Evolutionary conservation across 495 filamentous ascomycete species (phyloP).

Genomic region (Lichina pygmaea): DNA sequence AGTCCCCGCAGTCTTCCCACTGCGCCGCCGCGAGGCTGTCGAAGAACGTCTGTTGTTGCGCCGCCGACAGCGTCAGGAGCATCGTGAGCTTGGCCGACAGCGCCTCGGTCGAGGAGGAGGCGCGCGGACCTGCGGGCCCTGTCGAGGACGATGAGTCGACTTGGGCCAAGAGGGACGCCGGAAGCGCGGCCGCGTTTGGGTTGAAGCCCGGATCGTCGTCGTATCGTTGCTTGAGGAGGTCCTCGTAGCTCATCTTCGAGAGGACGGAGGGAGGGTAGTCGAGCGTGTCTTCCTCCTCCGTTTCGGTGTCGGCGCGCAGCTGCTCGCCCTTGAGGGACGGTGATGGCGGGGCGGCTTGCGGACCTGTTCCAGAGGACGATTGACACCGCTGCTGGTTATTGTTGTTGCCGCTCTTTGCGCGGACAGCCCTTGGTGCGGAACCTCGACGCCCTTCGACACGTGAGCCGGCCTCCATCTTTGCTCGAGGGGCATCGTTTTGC

Average conservation of each 20-base stretch:
- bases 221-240: constrained; percentile 25
- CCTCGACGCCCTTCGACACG: no score
- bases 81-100: constrained; percentile 19
- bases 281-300: background rate
- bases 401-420: no score
- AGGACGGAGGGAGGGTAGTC: constrained; percentile 27
- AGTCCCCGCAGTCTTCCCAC: constrained; percentile 66
- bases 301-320: background rate
- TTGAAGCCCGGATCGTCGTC: constrained; percentile 18
- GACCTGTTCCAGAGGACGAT: no score
- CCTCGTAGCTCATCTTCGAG: constrained; percentile 23
- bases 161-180: no score
- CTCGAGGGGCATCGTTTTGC: no score
- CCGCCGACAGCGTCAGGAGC: constrained; percentile 7
- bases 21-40: constrained; percentile 34
- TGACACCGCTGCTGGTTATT: no score
- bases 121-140: no score
- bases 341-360: no score
- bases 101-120: constrained; percentile 5
- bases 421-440: no score
- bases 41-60: constrained; percentile 35
- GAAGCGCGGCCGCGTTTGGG: background rate
- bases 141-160: background rate
- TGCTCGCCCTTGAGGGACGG: no score
- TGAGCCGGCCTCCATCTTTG: no score